Evolutionary conservation across 352 stramenopile species (phyloP).

Genomic region (Globisporangium polare): DNA sequence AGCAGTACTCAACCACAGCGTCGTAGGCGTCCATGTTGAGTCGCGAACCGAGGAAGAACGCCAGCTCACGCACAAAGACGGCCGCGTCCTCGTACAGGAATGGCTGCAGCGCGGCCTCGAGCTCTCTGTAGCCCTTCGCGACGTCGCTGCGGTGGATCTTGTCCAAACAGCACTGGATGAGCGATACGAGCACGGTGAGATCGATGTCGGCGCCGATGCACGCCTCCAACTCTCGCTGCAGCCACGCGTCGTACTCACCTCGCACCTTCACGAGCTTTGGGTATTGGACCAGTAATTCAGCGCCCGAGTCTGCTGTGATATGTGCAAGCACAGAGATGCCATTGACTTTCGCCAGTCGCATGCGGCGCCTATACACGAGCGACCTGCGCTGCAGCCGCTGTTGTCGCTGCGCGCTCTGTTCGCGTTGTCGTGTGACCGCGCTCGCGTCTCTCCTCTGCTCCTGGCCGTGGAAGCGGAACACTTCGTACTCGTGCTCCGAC

Average conservation of each 20-base stretch:
- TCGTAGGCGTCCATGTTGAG: constrained; percentile 75
- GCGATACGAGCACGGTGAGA: constrained; percentile 55
- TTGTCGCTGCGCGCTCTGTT: constrained; percentile 11
- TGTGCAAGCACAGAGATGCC: constrained; percentile 19
- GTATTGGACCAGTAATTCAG: constrained; percentile 1
- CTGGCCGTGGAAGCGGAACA: constrained; percentile 43
- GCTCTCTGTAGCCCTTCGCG: constrained; percentile 35
- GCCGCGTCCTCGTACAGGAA: constrained; percentile 64
- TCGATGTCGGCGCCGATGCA: constrained; percentile 66
- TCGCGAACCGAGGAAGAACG: constrained; percentile 57
- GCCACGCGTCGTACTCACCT: constrained; percentile 55
- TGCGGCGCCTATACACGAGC: constrained; percentile 50
- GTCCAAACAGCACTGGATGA: constrained; percentile 63
- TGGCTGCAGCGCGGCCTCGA: constrained; percentile 43
- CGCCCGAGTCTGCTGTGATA: neutral
- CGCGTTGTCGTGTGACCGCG: constrained; percentile 14
- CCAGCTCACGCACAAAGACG: constrained; percentile 59
- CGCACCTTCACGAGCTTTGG: constrained; percentile 48
- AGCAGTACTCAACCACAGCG: constrained; percentile 55
- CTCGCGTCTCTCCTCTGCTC: constrained; percentile 7
- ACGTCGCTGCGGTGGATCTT: constrained; percentile 34
- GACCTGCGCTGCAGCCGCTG: constrained; percentile 30
- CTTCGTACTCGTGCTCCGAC: constrained; percentile 59
- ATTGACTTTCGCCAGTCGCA: constrained; percentile 52
- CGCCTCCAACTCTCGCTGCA: constrained; percentile 58